Base-by-base conservation (phyloP, 2,329 filamentous ascomycete species). In the Fusarium haematococcum region DNA sequence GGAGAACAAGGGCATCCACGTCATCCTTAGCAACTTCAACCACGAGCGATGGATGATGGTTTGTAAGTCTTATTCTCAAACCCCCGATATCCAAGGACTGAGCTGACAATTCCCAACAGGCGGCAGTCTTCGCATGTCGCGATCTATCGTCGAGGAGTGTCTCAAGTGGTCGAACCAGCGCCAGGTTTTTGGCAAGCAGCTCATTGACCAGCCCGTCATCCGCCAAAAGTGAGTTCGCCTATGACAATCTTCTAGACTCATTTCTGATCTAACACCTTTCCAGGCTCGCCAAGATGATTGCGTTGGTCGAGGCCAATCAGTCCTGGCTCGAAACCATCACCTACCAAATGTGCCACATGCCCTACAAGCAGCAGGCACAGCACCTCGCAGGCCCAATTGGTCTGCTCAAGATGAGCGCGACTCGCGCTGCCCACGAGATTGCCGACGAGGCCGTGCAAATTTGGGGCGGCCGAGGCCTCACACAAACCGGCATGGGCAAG, bases 151-250 rank as follows among this genome's bases (percentile, higher is more conserved):
- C 14, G 94, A 97, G 82, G 94, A 97, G 81, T 96, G 91, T 78
- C 85, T 97, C 73, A 97, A 97, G 82, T 98, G 95, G 95, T 88
- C 91, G 35, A 94, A 97, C 85, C 95, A 97, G 84, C 91, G 94
- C 59, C 87, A 95, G 30, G 94, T 97, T 74, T 97, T 97, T 80
- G 91, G 91, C 80, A 96, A 96, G 86, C 91, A 91, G 32, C 88
- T 97, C 45, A 92, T 96, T 75, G 91, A 95, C 79, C 94, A 97
- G 79, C 93, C 94, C 27, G 93, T 94, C 52, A 95, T 97, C 78
- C 89, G 92, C 23, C 91, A 94, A 79, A 97, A 97, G 91, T 92
- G 81, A 80, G 86, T 27, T 43, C 18, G 9, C 10, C 37, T 39
- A 37, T n/a, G 16, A 11, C 5, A 16, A 5, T n/a, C n/a, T 0